These are phyloP conservation scores for Myrica gale DNA, from an alignment of 306 rosid species.

Conservation along the genomic window DNA sequence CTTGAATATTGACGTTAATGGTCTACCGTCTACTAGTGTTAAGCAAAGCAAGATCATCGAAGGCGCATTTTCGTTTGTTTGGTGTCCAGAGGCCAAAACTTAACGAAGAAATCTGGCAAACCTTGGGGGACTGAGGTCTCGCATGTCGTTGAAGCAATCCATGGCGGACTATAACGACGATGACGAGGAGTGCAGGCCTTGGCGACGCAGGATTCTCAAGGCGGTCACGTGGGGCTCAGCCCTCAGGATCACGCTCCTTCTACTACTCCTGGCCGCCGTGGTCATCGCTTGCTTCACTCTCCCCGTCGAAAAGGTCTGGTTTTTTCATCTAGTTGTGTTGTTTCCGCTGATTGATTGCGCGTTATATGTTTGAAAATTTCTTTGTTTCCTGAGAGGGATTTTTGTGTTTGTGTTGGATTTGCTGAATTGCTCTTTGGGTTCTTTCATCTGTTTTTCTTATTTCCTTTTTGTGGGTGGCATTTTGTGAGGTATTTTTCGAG, in stretches of 20 bases:
- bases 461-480: not conserved
- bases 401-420: not conserved
- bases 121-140: constrained; percentile 77
- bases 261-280: constrained; percentile 63
- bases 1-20: no score
- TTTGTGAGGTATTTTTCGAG: not conserved
- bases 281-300: constrained; percentile 70
- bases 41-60: constrained; percentile 17
- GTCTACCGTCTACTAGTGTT: not conserved
- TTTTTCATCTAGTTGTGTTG: constrained; percentile 22
- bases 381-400: constrained; percentile 16
- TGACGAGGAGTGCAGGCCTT: constrained; percentile 70
- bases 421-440: not conserved
- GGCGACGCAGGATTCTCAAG: constrained; percentile 69
- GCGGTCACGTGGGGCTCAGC: constrained; percentile 64
- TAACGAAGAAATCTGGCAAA: constrained; percentile 57
- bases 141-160: constrained; percentile 69
- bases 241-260: constrained; percentile 62
- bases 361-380: not conserved
- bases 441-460: not conserved
- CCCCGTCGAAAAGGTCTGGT: constrained; percentile 72
- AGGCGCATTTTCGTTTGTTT: constrained; percentile 13
- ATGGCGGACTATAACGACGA: constrained; percentile 42
- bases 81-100: not conserved
- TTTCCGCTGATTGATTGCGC: constrained; percentile 18